Evolutionary conservation across 2,329 filamentous ascomycete genomes (phyloP).

Genomic region (Lecanoromycetidae sp.): DNA sequence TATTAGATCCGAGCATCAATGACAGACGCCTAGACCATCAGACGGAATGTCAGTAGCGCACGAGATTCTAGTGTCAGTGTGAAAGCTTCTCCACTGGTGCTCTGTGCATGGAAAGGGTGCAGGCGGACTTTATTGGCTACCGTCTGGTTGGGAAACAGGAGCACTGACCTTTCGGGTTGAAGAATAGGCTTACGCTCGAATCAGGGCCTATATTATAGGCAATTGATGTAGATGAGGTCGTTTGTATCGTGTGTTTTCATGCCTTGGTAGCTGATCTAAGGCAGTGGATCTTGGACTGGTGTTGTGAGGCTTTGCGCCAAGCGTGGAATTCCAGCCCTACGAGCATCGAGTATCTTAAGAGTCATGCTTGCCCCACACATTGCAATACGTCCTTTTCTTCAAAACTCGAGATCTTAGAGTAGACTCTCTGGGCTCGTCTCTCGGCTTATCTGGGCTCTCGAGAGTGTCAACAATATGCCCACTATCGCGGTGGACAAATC

Average conservation of each 20-base stretch:
- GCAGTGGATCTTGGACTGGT: background rate
- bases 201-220: background rate
- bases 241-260: conserved; percentile 1
- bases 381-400: too few species aligned
- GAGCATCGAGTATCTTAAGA: background rate
- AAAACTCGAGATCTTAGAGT: too few species aligned
- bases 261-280: background rate
- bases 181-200: background rate
- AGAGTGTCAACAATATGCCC: conserved; percentile 54
- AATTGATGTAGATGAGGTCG: background rate
- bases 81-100: background rate
- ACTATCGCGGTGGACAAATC: conserved; percentile 96
- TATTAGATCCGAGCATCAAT: conserved; percentile 1
- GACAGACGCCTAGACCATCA: background rate
- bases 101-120: background rate
- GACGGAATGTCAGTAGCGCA: background rate
- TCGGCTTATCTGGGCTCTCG: too few species aligned
- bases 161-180: conserved; percentile 1
- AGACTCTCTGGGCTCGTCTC: too few species aligned
- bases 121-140: background rate
- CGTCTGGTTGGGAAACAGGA: background rate
- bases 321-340: conserved; percentile 7
- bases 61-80: background rate
- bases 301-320: conserved; percentile 8
- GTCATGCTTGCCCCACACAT: background rate